Evolutionary conservation across 306 rosid species (phyloP).

Genomic region (Malus orientalis): DNA sequence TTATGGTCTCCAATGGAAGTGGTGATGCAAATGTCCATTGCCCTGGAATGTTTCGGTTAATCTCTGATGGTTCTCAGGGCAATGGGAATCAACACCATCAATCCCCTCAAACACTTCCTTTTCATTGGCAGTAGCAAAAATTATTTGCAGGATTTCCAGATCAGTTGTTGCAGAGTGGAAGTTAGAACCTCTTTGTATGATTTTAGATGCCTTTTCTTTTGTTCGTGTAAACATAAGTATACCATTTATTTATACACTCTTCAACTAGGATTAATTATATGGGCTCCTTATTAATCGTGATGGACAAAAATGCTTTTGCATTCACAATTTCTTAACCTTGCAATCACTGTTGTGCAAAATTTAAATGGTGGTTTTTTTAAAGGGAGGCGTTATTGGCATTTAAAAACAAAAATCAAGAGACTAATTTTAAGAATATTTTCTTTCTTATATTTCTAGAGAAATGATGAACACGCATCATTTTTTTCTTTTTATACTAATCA

Average conservation of each 20-base stretch:
- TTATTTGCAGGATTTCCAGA: not conserved
- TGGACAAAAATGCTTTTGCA: not conserved
- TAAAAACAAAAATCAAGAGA: no score
- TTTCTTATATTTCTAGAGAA: no score
- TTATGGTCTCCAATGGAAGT: conserved; percentile 41
- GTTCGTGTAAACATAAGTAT: not conserved
- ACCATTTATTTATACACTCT: not conserved
- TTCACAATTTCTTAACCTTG: not conserved
- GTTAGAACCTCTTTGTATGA: conserved; percentile 8
- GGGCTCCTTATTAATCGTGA: not conserved
- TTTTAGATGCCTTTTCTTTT: not conserved
- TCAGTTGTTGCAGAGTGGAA: not conserved
- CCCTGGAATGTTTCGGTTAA: conserved; percentile 47
- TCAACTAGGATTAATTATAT: not conserved
- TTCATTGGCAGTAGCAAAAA: conserved; percentile 53
- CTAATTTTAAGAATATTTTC: no score
- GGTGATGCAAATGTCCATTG: conserved; percentile 27
- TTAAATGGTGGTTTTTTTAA: no score
- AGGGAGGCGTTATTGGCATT: no score
- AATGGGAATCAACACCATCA: conserved; percentile 21
- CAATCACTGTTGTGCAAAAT: not conserved
- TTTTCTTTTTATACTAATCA: no score
- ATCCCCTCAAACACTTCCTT: conserved; percentile 57
- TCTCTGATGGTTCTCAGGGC: conserved; percentile 40
- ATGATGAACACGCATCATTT: no score